Evolutionary conservation across 1,284 basidiomycete genomes (phyloP).

Genomic region (Pascua sp.): DNA sequence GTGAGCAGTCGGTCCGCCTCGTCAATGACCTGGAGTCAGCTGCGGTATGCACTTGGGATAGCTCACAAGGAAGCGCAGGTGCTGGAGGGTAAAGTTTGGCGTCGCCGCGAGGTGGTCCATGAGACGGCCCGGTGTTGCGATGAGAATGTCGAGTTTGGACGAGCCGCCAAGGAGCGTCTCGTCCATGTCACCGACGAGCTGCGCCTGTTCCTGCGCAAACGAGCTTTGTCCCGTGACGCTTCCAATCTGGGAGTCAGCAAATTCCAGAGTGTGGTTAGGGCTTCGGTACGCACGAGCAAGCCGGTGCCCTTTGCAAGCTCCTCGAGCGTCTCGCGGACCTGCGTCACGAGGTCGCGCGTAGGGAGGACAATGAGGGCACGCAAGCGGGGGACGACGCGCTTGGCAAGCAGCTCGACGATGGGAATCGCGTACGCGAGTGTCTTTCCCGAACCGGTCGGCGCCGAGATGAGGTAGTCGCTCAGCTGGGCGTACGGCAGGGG

Average conservation of each 20-base stretch:
- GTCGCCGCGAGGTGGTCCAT: slow-evolving; percentile 91
- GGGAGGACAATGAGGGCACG: slow-evolving; percentile 91
- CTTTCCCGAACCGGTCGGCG: slow-evolving; percentile 96
- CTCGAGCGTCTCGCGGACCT: slow-evolving; percentile 91
- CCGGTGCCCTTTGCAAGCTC: slow-evolving; percentile 77
- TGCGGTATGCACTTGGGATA: neutral
- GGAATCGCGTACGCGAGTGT: slow-evolving; percentile 92
- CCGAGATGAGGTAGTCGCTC: slow-evolving; percentile 89
- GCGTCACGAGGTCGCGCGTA: slow-evolving; percentile 89
- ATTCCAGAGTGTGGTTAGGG: neutral
- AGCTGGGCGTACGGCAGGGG: slow-evolving; percentile 70
- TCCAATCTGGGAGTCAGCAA: slow-evolving; percentile 36
- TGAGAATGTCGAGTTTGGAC: slow-evolving; percentile 86
- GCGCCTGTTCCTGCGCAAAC: slow-evolving; percentile 47
- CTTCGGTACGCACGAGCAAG: slow-evolving; percentile 65
- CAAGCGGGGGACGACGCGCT: slow-evolving; percentile 71
- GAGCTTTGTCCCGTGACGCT: slow-evolving; percentile 48
- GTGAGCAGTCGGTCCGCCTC: slow-evolving; percentile 93
- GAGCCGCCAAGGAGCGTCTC: slow-evolving; percentile 57
- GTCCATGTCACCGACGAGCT: slow-evolving; percentile 35
- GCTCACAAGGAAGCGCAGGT: slow-evolving; percentile 80
- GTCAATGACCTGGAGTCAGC: slow-evolving; percentile 72
- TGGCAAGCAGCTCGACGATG: slow-evolving; percentile 77
- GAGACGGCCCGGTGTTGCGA: slow-evolving; percentile 90
- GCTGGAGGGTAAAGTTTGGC: slow-evolving; percentile 84